Percentiles rank a stretch among this genome's conserved stretches.
These are phyloP conservation scores for Apiospora arundinis DNA, from an alignment of 2,329 filamentous ascomycete species.

Conservation along the genomic window DNA sequence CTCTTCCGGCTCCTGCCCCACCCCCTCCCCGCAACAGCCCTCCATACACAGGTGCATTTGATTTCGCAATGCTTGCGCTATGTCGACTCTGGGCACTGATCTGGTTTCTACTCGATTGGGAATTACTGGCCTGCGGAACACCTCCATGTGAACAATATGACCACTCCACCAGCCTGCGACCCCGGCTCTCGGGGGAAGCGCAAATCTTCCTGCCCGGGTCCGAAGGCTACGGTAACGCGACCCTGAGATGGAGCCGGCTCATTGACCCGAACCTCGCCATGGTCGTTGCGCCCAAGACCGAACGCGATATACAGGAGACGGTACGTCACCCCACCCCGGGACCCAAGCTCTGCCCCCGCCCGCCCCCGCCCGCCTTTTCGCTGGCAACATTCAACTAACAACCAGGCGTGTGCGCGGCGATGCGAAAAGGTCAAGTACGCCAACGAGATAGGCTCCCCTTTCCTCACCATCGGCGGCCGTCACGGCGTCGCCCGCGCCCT, in stretches of 20 bases:
- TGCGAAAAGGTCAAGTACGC: neutral
- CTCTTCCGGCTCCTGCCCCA: neutral
- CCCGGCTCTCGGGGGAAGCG: neutral
- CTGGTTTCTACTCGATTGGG: neutral
- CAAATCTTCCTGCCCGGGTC: neutral
- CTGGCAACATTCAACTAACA: no score
- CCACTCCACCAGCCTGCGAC: neutral
- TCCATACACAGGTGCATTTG: no score
- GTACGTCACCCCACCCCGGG: neutral
- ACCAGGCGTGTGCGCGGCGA: no score
- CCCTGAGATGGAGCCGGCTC: neutral
- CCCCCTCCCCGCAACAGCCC: no score
- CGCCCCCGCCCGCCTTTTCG: no score
- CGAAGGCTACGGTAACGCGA: neutral
- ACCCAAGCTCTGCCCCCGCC: neutral
- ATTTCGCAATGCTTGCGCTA: neutral
- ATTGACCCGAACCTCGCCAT: neutral
- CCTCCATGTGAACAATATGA: neutral
- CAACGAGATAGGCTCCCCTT: neutral
- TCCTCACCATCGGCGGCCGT: slow-evolving; percentile 8
- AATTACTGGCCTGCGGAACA: neutral
- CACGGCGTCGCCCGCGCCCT: neutral
- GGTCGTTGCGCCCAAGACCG: neutral
- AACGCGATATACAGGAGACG: neutral
- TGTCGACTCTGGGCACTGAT: neutral